Base-by-base conservation (phyloP, 2,329 filamentous ascomycete species). In the Tympanopsis confertula region DNA sequence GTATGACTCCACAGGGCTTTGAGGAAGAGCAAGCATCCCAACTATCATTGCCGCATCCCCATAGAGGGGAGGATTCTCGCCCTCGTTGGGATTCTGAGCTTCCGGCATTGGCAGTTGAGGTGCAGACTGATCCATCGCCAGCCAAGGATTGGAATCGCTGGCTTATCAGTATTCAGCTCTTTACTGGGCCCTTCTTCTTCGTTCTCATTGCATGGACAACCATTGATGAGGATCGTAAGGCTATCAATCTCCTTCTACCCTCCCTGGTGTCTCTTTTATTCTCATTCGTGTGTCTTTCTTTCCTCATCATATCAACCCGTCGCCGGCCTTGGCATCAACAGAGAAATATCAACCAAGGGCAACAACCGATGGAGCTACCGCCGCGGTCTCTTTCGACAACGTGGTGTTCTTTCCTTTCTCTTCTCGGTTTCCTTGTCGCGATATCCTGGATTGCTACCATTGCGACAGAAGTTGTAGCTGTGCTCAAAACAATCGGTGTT, bases 401-500 rank as follows among this genome's bases (percentile, higher is more conserved):
- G 44, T 85, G 85, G 57, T 82, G 88, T 41, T 81, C 80, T 36
- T 52, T 89, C 18, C 69, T 96, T 35, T 94, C 87, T 53, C 86
- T 94, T 50, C 65, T 93, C 24, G 91, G 93, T 5, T 98, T 98
- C 53, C 66, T 82, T 5, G 93, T 96, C 41, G 79, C 83, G 43
- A 91, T 96, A 40, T 83, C 86, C 18, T 98, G 93, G 91, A 95
- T 96, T 48, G 91, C 86, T 28, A 91, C 86, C 2, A 87, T 98
- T 48, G 89, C 91, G 2, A 86, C 86, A 24, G 89, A 98, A 63
- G 91, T 98, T 4, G 91, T 98, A 4, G 88, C 86, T 20, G 83
- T 95, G 4, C 71, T 98, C 45, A 96, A 98, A 61, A 83, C 91
- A 1, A 67, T 96, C 36, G 91, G 91, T 5, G 84, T 96, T 20